Evolutionary conservation across 495 filamentous ascomycete species (phyloP).

Genomic region (Penicillium ochrochloron): DNA sequence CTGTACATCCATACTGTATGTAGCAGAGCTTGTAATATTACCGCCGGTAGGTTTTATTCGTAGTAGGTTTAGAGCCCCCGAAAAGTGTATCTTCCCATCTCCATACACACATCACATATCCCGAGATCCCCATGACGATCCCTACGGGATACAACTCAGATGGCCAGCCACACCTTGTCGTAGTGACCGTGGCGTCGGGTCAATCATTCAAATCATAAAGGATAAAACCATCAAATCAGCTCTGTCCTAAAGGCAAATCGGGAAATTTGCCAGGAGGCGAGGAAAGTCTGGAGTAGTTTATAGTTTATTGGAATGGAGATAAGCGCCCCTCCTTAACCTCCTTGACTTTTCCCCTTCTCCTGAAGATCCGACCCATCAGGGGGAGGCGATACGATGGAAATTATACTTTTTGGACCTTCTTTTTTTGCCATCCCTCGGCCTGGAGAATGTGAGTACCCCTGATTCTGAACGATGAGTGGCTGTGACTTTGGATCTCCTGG

Average conservation of each 20-base stretch:
- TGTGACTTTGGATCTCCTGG: conserved; percentile 18
- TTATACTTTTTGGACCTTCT: background rate
- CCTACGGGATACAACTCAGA: conserved; percentile 1
- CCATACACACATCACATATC: background rate
- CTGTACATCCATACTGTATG: background rate
- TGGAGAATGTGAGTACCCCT: conserved; percentile 18
- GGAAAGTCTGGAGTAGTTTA: background rate
- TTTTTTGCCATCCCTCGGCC: background rate
- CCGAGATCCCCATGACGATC: background rate
- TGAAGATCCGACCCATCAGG: conserved; percentile 30
- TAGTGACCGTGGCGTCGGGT: background rate
- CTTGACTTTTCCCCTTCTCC: conserved; percentile 22
- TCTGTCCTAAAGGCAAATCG: background rate
- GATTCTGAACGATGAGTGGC: conserved; percentile 23
- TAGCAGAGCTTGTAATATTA: background rate
- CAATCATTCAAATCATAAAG: background rate
- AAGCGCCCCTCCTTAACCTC: conserved; percentile 6
- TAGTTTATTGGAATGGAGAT: conserved; percentile 21
- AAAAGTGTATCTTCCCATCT: background rate
- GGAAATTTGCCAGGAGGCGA: conserved; percentile 1
- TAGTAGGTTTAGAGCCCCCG: background rate
- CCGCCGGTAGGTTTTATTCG: background rate
- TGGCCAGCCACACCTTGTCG: conserved; percentile 10
- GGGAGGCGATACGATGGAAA: conserved; percentile 1
- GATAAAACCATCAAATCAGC: background rate